These are phyloP conservation scores for Septoria petroselini DNA, from an alignment of 2,329 filamentous ascomycete genomes.

Conservation along the genomic window DNA sequence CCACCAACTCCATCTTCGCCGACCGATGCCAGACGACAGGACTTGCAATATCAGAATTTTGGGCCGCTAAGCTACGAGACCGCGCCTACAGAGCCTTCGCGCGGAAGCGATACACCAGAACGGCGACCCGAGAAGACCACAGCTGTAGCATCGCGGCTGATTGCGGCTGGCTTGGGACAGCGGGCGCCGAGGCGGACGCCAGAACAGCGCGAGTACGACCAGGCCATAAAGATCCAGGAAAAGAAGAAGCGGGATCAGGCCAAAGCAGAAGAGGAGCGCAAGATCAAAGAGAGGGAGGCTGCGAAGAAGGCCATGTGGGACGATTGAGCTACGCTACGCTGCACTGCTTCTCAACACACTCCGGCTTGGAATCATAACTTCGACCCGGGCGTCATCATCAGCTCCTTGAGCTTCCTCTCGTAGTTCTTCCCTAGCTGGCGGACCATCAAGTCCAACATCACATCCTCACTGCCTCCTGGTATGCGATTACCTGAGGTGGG, in stretches of 20 bases:
- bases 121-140: conserved; percentile 81
- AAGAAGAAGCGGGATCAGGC: conserved; percentile 71
- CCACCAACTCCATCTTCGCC: conserved; percentile 66
- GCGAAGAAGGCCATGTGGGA: conserved; percentile 89
- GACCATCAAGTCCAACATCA: conserved; percentile 67
- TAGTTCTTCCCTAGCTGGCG: conserved; percentile 70
- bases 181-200: conserved; percentile 77
- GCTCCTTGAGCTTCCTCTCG: conserved; percentile 54
- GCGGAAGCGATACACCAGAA: conserved; percentile 17
- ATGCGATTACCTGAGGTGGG: too few species aligned
- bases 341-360: too few species aligned
- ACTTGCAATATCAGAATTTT: conserved; percentile 27
- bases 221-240: conserved; percentile 78
- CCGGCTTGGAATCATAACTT: too few species aligned
- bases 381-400: conserved; percentile 44
- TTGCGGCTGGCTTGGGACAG: conserved; percentile 82
- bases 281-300: conserved; percentile 64
- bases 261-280: conserved; percentile 61
- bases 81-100: not conserved
- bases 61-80: conserved; percentile 16
- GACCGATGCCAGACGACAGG: conserved; percentile 28
- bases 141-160: conserved; percentile 82
- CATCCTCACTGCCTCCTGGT: conserved; percentile 66
- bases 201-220: conserved; percentile 84
- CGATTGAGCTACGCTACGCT: too few species aligned